Percentiles rank a stretch among this genome's conserved stretches.
Conservation (phyloP, 306 rosid genomes). For the Pterocarpus santalinus region DNA sequence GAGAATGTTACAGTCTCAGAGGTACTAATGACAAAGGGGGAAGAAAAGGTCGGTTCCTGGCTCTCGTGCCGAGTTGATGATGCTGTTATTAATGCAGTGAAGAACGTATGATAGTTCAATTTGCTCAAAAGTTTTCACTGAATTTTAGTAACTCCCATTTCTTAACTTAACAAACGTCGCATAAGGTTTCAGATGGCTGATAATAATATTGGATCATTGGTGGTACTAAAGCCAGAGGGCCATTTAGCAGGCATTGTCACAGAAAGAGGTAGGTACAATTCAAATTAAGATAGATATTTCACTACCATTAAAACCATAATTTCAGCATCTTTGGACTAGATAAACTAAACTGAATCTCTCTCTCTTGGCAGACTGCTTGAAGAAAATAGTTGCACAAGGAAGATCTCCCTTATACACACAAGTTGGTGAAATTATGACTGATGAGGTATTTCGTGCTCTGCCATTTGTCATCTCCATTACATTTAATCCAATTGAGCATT, state of each 20-base stretch:
- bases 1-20: constrained; percentile 89
- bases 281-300: background rate
- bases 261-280: constrained; percentile 76
- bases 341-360: constrained; percentile 1
- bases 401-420: constrained; percentile 74
- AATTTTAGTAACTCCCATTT: background rate
- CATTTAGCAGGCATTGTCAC: constrained; percentile 86
- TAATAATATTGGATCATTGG: constrained; percentile 76
- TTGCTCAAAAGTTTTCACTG: background rate
- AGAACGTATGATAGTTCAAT: constrained; percentile 58
- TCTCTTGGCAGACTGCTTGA: constrained; percentile 65
- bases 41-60: constrained; percentile 73
- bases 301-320: background rate
- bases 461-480: background rate
- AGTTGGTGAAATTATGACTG: constrained; percentile 88
- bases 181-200: constrained; percentile 76
- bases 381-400: constrained; percentile 80
- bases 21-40: constrained; percentile 68
- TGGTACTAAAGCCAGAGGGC: constrained; percentile 80
- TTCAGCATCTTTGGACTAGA: no score
- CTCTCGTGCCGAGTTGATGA: constrained; percentile 74
- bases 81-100: constrained; percentile 67
- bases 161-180: background rate
- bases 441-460: constrained; percentile 61
- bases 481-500: background rate